Conservation (phyloP, 495 filamentous ascomycete species). For the Penicillium riverlandense region DNA sequence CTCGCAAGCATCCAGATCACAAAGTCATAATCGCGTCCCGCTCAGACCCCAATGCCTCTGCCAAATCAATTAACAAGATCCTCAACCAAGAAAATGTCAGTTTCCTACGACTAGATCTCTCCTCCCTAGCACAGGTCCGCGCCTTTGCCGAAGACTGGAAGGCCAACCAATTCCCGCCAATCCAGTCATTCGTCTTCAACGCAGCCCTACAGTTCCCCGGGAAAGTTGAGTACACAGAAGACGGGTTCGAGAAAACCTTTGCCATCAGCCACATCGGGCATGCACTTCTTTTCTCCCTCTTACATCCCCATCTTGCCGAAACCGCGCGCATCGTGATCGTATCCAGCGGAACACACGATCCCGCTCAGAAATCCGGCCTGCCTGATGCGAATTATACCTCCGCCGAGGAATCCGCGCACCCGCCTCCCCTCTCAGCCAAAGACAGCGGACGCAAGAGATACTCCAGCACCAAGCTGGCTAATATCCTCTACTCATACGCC, state of each 20-base stretch:
- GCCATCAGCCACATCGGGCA: conserved; percentile 31
- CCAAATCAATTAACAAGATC: conserved; percentile 22
- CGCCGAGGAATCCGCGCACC: conserved; percentile 25
- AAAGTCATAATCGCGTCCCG: conserved; percentile 33
- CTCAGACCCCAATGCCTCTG: conserved; percentile 31
- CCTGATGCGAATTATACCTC: conserved; percentile 20
- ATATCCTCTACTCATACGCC: conserved; percentile 34
- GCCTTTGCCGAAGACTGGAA: conserved; percentile 30
- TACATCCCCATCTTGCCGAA: conserved; percentile 36
- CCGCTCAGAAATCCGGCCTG: conserved; percentile 19
- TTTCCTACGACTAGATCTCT: conserved; percentile 34
- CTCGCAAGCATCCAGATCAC: conserved; percentile 21
- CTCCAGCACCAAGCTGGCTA: conserved; percentile 17
- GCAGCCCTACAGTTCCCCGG: conserved; percentile 35
- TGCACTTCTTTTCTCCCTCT: conserved; percentile 45
- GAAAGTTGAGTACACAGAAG: conserved; percentile 19
- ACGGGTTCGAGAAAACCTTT: conserved; percentile 40
- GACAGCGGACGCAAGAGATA: conserved; percentile 22
- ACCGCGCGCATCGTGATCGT: conserved; percentile 39
- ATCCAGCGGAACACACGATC: conserved; percentile 26
- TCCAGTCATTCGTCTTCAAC: conserved; percentile 41
- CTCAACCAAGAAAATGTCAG: conserved; percentile 29
- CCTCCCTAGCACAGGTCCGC: conserved; percentile 30
- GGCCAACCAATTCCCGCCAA: conserved; percentile 27
- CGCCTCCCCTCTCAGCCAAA: conserved; percentile 9